Evolutionary conservation across 768 basidiomycete species (phyloP).

Genomic region (Infundibulicybe gibba): DNA sequence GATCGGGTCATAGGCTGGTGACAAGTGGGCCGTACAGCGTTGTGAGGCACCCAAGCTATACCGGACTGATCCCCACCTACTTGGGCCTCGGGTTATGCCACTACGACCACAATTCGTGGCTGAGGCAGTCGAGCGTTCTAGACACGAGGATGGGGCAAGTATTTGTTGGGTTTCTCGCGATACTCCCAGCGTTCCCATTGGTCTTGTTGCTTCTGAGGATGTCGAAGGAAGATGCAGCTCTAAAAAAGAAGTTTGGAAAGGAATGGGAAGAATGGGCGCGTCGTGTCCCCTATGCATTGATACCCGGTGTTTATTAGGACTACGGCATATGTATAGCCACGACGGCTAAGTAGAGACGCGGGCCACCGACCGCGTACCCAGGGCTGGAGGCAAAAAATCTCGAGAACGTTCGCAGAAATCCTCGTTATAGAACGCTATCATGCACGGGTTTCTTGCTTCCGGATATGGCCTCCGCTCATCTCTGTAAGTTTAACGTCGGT

Average conservation of each 20-base stretch:
- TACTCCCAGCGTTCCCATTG: background rate
- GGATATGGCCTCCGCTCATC: too few relatives aligned
- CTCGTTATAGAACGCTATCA: too few relatives aligned
- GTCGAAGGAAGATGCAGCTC: constrained; percentile 22
- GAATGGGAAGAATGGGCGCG: constrained; percentile 26
- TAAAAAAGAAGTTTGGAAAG: constrained; percentile 24
- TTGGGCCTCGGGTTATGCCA: constrained; percentile 9
- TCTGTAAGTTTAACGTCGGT: too few relatives aligned
- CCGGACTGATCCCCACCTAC: background rate
- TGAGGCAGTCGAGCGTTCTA: constrained; percentile 11
- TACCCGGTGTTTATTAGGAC: constrained; percentile 25
- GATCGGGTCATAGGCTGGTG: background rate
- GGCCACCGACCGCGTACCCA: too few relatives aligned
- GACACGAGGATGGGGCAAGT: constrained; percentile 6
- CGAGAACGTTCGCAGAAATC: too few relatives aligned
- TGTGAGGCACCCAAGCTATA: background rate
- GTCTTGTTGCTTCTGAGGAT: constrained; percentile 8
- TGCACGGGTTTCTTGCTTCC: too few relatives aligned
- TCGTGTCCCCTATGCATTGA: constrained; percentile 18
- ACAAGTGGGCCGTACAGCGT: background rate
- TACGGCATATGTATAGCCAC: too few relatives aligned
- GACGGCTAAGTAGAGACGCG: too few relatives aligned
- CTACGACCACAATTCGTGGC: constrained; percentile 6
- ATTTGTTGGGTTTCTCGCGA: background rate
- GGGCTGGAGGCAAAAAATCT: too few relatives aligned